Percentiles rank a stretch among this genome's conserved stretches.
These are phyloP conservation scores for Wickerhamomyces canadensis DNA, from an alignment of 805 yeast genomes.

Conservation along the genomic window DNA sequence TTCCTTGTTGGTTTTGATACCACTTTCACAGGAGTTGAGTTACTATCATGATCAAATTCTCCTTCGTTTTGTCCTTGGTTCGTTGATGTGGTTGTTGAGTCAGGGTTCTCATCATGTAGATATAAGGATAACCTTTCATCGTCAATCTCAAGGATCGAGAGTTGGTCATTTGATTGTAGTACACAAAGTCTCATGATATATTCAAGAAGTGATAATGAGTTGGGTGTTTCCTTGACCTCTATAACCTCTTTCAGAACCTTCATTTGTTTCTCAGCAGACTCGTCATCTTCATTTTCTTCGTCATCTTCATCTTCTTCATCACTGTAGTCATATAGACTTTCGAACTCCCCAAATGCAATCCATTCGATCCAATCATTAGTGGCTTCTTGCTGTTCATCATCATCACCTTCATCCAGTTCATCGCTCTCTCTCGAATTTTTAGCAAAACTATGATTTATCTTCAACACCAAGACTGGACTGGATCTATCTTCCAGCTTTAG, in stretches of 20 bases:
- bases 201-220: conserved; percentile 52
- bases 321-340: conserved; percentile 23
- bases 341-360: conserved; percentile 46
- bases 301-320: conserved; percentile 20
- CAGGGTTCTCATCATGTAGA: conserved; percentile 48
- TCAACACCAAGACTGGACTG: conserved; percentile 63
- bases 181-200: conserved; percentile 55
- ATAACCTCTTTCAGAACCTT: neutral
- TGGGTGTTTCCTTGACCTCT: conserved; percentile 1
- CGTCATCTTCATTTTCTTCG: conserved; percentile 4
- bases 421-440: conserved; percentile 7
- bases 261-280: conserved; percentile 4
- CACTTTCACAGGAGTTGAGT: conserved; percentile 1
- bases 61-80: neutral
- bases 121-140: conserved; percentile 64
- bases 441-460: conserved; percentile 29
- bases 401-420: conserved; percentile 11
- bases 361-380: conserved; percentile 31
- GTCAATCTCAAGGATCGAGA: conserved; percentile 44
- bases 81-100: conserved; percentile 1
- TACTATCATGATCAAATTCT: neutral
- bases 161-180: conserved; percentile 55
- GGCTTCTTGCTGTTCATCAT: conserved; percentile 17
- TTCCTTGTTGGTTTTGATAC: neutral
- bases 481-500: conserved; percentile 56